Evolutionary conservation across 352 stramenopile genomes (phyloP), one percentile per base, ranked within the genome.

Genomic region (Phytopythium mirpurense): DNA sequence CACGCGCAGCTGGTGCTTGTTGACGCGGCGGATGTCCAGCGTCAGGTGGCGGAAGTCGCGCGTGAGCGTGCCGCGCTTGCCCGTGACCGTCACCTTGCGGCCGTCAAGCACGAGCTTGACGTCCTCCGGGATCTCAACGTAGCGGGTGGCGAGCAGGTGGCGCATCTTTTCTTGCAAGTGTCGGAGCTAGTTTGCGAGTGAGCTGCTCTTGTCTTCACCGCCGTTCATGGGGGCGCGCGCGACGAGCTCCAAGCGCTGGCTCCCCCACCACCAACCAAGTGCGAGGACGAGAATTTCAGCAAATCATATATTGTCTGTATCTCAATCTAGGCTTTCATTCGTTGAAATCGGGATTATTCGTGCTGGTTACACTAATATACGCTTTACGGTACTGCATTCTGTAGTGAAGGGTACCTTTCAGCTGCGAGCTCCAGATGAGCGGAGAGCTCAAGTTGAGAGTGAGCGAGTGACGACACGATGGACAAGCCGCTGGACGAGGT

Each of bases 21-120:
- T 93, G 6, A 98, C 72, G 57, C 88, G 77, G 44, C 78, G 74
- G 56, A 99, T 91, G 74, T 99, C 96, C 64, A 99, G 89, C 66
- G 88, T 88, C 59, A 99, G 74, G 89, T 99, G 96, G 67, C 97
- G 96, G 81, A 99, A 99, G 71, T 98, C 88, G 62, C 97, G 95
- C 54, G 65, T 72, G 41, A 99, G 93, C 62, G 72, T 80, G 65
- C 97, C 97, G 62, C 95, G 93, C 67, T 97, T 96, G 74, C 97
- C 97, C 36, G 68, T 96, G 35, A 99, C 97, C 47, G 80, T 97
- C 51, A 99, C 93, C 67, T 88, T 90, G 66, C 97, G 93, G 68
- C 93, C 85, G 51, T 98, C 96, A 21, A 99, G 74, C 24, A 89
- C 74, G 57, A 99, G 77, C 62, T 93, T 90, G 27, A 99, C 91